Base-by-base conservation (phyloP, 164 flowering plant genomes). In the Aristolochia contorta region DNA sequence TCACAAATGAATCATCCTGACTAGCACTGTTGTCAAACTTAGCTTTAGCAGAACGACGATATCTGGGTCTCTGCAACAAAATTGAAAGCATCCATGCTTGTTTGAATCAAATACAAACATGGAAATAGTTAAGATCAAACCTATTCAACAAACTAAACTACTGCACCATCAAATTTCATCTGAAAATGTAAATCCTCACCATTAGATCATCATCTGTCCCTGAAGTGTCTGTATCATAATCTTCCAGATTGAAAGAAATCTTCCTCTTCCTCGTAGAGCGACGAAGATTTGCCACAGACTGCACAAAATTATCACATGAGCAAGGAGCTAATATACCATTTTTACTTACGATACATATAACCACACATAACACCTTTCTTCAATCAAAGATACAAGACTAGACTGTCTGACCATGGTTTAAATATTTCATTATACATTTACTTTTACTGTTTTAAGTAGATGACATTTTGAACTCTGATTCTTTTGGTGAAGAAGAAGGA, bases 211-310 rank as follows among this genome's bases (percentile, higher is more conserved):
- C 96, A 53, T 84, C 97, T 59, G 89, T 58, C 41, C 85, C 94
- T 67, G 98, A 87, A 67, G 88, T 88, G 63, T 86, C 92, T 6
- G 91, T 83, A 61, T 77, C 84, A 68, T 69, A 75, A 52, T 67
- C 91, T 62, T 79, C 89, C 57, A 78, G 78, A 72, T 78, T 78
- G 59, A 81, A 77, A 58, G 91, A 68, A 20, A 72, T 59, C 75
- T 85, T 92, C 78, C 94, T 81, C 79, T 90, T 84, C 65, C 99
- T 78, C 33, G 94, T 84, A 63, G 99, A 93, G 45, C 99, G 96
- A 23, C 99, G 85, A 66, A 93, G 96, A 61, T 81, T 82, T 72
- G 73, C 70, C 55, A 66, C 74, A 51, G 87, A 72, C 98, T 92
- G 87, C 59, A 65, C 37, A 72, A 30, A 27, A 27, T n/a, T 20